Evolutionary conservation across 139 green algal species (phyloP), one percentile per base, ranked within the genome.

Genomic region (Tetradesmus lagerheimii): DNA sequence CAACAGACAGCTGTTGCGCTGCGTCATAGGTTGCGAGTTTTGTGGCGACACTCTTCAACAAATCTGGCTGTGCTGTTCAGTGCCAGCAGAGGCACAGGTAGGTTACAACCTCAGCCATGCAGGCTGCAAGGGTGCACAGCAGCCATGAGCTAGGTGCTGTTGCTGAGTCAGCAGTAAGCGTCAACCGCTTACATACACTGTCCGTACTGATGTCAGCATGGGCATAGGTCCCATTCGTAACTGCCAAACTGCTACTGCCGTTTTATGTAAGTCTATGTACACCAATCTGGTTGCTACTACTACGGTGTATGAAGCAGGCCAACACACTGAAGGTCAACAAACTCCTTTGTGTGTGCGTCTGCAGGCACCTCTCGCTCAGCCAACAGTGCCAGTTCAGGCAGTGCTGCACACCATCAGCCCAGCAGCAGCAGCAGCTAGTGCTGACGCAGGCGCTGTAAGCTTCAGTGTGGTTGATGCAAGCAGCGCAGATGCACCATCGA

Each of bases 381-480:
- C 85, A 4, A 14, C n/a, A 18, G n/a, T 35, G 35, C 67, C 66
- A 50, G 85, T 74, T 43, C 41, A 74, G 76, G 85, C 75, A 62
- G 45, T 77, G 4, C 71, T 76, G 74, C 86, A 83, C 41, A 53
- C 76, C 18, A 16, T 53, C 18, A 39, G 1, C 9, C 71, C 71
- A 79, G 29, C 35, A 64, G 76, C 76, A 53, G 76, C 62, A 45
- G 37, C 25, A 8, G 41, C 4, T 64, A 39, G 34, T 39, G 64
- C 37, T 39, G 38, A 38, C 39, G 62, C 57, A 66, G 64, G 57
- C 16, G n/a, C 23, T 20, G 35, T n/a, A 20, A 82, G 64, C 83
- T 88, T 80, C 83, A 64, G 14, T 80, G 83, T 80, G 37, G 27
- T 41, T 38, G 83, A 88, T 34, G 50, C 47, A 64, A 66, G 38